Percentiles rank a stretch among this genome's conserved stretches.
These are phyloP conservation scores for Eucommia ulmoides DNA, from an alignment of 257 asterid species.

Conservation along the genomic window DNA sequence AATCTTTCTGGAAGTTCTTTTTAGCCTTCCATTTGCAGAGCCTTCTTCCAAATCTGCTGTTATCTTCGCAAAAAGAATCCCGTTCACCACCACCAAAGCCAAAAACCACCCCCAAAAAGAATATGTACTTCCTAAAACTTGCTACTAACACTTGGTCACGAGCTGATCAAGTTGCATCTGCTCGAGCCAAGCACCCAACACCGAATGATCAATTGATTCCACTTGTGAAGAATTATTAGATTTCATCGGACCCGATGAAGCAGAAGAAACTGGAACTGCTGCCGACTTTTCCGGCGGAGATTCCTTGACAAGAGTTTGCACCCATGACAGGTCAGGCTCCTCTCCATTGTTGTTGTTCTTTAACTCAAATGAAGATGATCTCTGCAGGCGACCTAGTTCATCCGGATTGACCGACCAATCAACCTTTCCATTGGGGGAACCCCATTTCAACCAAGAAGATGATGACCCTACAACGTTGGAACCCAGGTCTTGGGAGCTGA, in stretches of 20 bases:
- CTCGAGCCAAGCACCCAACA: constrained; percentile 89
- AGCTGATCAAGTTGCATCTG: constrained; percentile 92
- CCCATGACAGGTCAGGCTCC: constrained; percentile 92
- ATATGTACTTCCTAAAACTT: no score
- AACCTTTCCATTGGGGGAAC: constrained; percentile 44
- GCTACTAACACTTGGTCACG: constrained; percentile 46
- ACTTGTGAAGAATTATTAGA: constrained; percentile 34
- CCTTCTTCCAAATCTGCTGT: no score
- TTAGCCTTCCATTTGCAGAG: no score
- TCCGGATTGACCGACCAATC: constrained; percentile 61
- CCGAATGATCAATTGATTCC: constrained; percentile 63
- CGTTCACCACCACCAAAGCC: no score
- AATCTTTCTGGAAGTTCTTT: no score
- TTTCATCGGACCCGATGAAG: constrained; percentile 83
- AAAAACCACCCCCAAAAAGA: no score
- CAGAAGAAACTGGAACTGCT: constrained; percentile 35
- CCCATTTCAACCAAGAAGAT: constrained; percentile 57
- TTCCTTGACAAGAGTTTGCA: constrained; percentile 93
- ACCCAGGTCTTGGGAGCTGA: constrained; percentile 57
- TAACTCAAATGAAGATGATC: constrained; percentile 30
- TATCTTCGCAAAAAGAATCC: no score
- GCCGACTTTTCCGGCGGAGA: constrained; percentile 81
- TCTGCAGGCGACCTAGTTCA: constrained; percentile 31
- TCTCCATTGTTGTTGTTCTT: constrained; percentile 30
- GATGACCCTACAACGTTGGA: constrained; percentile 48